Evolutionary conservation across 2,329 filamentous ascomycete species (phyloP), one percentile per base, ranked within the genome.

Genomic region (Paecilomyces fulvus): DNA sequence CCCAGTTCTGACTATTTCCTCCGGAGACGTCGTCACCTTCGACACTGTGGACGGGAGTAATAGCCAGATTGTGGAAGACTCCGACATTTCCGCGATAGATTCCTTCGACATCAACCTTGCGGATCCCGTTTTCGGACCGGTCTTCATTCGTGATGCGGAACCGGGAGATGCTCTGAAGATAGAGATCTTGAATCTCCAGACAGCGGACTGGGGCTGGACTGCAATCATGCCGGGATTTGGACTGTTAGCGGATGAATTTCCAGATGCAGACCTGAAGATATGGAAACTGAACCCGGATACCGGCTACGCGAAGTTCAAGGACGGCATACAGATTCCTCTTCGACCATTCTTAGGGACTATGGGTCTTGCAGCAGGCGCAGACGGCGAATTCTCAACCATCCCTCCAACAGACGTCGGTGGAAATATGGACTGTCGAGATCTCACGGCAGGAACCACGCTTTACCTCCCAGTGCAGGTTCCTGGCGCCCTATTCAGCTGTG

Each of bases 341-440:
- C 69, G 74, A 21, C 80, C 80, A 0, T 82, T 82, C 64, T 69
- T 82, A 9, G 80, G 80, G 20, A 73, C 80, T 30, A 77, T 81
- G 59, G 80, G 79, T 30, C 68, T 82, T 4, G 79, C 80, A 0
- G 79, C 76, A 0, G 74, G 70, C 9, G 69, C 66, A 10, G 67
- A 72, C 21, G 77, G 74, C 25, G 75, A 79, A 50, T 74, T 79
- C 53, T 72, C 72, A 25, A 81, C 76, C 3, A 78, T 82, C 17
- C 79, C 79, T 23, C 79, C 80, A 0, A 76, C 77, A 52, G 71
- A 76, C 25, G 77, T 75, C 3, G 80, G 80, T 51, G 80, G 80
- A n/a, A 83, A 82, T 62, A 73, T 83, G 51, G 80, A 83, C 64
- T 80, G 79, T 59, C 76, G 76, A 48, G 74, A 81, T 59, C 63